These are phyloP conservation scores for Diutina sp. DNA, from an alignment of 1,139 yeast genomes.

Conservation along the genomic window DNA sequence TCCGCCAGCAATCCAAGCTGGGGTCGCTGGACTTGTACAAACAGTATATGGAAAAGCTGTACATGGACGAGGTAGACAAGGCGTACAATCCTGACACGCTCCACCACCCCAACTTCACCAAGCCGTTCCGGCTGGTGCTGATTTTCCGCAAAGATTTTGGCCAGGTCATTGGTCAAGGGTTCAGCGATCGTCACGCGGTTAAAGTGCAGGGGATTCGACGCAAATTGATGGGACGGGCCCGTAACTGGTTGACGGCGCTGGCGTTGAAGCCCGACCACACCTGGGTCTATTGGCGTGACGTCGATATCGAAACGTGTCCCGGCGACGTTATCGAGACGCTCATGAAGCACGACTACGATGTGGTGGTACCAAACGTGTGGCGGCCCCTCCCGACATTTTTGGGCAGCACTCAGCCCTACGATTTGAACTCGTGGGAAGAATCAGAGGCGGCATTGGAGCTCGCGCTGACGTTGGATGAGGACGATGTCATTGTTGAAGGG, in stretches of 20 bases:
- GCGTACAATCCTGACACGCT: slow-evolving; percentile 49
- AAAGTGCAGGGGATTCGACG: slow-evolving; percentile 84
- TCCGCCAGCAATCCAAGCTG: slow-evolving; percentile 11
- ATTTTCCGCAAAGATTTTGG: slow-evolving; percentile 80
- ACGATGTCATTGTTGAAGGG: slow-evolving; percentile 84
- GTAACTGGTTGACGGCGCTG: slow-evolving; percentile 73
- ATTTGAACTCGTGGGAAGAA: slow-evolving; percentile 83
- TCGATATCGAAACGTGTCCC: slow-evolving; percentile 75
- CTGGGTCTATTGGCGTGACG: slow-evolving; percentile 95
- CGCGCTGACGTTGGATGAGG: slow-evolving; percentile 58
- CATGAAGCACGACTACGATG: slow-evolving; percentile 64
- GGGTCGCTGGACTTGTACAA: slow-evolving; percentile 47
- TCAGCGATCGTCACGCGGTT: slow-evolving; percentile 79
- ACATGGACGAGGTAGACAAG: slow-evolving; percentile 39
- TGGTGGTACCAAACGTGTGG: slow-evolving; percentile 87
- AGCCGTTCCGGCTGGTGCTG: slow-evolving; percentile 67
- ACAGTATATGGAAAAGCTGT: slow-evolving; percentile 56
- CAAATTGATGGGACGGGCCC: slow-evolving; percentile 79
- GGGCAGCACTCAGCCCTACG: slow-evolving; percentile 74
- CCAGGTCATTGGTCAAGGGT: slow-evolving; percentile 76
- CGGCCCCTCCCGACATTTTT: slow-evolving; percentile 69
- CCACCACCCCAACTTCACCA: slow-evolving; percentile 45
- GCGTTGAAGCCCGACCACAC: slow-evolving; percentile 78
- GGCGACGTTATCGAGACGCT: slow-evolving; percentile 67
- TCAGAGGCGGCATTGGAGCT: slow-evolving; percentile 57